Evolutionary conservation across 805 yeast genomes (phyloP).

Genomic region (Sugiyamaella americana): DNA sequence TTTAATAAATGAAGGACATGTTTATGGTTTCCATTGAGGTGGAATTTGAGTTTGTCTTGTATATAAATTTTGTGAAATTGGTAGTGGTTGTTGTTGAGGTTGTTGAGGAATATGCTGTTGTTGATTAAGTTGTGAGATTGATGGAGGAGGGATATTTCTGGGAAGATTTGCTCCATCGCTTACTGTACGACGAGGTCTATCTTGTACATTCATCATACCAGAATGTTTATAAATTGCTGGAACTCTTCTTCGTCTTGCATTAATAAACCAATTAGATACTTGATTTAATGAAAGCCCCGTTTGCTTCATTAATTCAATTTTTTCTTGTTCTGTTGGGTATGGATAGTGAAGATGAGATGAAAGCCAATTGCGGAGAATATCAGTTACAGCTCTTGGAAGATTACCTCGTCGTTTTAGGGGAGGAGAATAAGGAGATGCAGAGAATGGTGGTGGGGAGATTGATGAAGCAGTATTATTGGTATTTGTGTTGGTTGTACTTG

Average conservation of each 20-base stretch:
- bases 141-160: conserved; percentile 19
- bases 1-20: neutral
- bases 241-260: conserved; percentile 74
- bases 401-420: conserved; percentile 50
- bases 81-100: neutral
- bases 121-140: neutral
- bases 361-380: conserved; percentile 67
- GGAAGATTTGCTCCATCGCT: conserved; percentile 32
- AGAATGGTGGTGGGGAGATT: conserved; percentile 5
- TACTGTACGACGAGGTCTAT: conserved; percentile 1
- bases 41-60: neutral
- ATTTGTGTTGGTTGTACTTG: conserved; percentile 3
- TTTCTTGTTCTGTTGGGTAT: conserved; percentile 76
- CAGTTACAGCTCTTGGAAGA: conserved; percentile 72
- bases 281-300: conserved; percentile 80
- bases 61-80: neutral
- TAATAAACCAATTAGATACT: conserved; percentile 81
- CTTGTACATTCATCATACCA: conserved; percentile 2
- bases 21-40: neutral
- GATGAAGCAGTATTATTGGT: conserved; percentile 1
- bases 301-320: conserved; percentile 56
- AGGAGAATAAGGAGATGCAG: conserved; percentile 10
- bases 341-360: conserved; percentile 71
- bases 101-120: neutral
- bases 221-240: conserved; percentile 26